These are phyloP conservation scores for Sporisorium graminicola DNA, from an alignment of 1,284 basidiomycete genomes.

Conservation along the genomic window DNA sequence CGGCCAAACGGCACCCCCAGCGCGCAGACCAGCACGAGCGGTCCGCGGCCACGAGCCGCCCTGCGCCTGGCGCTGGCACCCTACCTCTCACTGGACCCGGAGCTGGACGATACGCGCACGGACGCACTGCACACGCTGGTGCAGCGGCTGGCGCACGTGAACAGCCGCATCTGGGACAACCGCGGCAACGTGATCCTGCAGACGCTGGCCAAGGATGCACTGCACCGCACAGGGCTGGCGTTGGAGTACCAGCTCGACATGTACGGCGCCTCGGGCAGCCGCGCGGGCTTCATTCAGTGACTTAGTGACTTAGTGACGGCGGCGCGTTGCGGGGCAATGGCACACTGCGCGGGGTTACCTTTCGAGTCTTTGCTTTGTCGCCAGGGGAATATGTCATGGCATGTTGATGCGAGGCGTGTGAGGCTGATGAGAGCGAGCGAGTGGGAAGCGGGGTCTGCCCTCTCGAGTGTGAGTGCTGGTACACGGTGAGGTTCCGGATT, in stretches of 20 bases:
- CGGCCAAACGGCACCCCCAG: background rate
- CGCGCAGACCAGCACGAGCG: background rate
- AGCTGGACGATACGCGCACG: slow-evolving; percentile 9
- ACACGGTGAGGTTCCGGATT: too few relatives aligned
- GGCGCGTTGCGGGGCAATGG: too few relatives aligned
- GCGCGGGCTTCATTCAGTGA: background rate
- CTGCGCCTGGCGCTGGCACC: slow-evolving; percentile 17
- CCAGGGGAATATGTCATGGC: too few relatives aligned
- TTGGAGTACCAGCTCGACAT: slow-evolving; percentile 34
- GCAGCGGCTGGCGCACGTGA: slow-evolving; percentile 6
- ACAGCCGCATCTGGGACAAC: slow-evolving; percentile 29
- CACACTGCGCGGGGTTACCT: too few relatives aligned
- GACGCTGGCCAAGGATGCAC: slow-evolving; percentile 24
- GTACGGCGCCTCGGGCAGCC: background rate
- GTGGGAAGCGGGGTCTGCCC: too few relatives aligned
- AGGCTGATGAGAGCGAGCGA: too few relatives aligned
- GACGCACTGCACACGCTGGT: slow-evolving; percentile 5
- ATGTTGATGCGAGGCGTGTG: too few relatives aligned
- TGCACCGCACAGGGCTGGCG: slow-evolving; percentile 11
- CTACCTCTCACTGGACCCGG: slow-evolving; percentile 1
- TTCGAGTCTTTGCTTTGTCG: too few relatives aligned
- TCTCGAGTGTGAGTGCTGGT: too few relatives aligned
- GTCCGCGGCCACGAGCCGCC: background rate
- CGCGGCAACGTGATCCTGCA: slow-evolving; percentile 26
- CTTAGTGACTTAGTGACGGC: too few relatives aligned